A percentile compares a stretch with the other conserved stretches of the same genome.
phyloP scores from a whole-genome alignment of 441 rosid species.

The Metrosideros polymorpha region DNA sequence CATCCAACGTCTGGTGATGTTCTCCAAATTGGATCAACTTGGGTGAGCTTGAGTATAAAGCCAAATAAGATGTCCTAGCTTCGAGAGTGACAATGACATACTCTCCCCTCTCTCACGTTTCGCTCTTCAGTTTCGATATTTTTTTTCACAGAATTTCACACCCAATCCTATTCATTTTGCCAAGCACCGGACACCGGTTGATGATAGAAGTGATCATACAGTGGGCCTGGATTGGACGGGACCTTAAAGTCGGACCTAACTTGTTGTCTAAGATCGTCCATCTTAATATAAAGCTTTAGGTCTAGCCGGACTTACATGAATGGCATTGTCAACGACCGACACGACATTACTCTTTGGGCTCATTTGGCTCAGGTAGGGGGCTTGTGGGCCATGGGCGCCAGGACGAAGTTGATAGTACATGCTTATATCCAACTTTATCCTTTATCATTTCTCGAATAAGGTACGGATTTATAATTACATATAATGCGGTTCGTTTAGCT shows the following conservation, averaged over 20 bases:
- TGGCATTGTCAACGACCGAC: neutral
- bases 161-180: neutral
- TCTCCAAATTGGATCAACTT: neutral
- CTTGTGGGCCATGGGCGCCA: neutral
- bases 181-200: neutral
- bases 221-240: neutral
- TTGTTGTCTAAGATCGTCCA: neutral
- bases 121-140: neutral
- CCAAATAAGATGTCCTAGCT: neutral
- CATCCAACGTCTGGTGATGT: neutral
- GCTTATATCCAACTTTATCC: neutral
- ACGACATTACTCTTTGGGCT: neutral
- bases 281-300: neutral
- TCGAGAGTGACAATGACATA: neutral
- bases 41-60: neutral
- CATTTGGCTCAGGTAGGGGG: neutral
- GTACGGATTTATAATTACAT: rapidly evolving
- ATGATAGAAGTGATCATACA: neutral
- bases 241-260: neutral
- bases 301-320: neutral
- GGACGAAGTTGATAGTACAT: neutral
- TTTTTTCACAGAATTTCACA: neutral
- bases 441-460: neutral
- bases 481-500: neutral
- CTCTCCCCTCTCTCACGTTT: neutral